Conservation (phyloP, 1,139 yeast genomes). For the Eremothecium gossypii region DNA sequence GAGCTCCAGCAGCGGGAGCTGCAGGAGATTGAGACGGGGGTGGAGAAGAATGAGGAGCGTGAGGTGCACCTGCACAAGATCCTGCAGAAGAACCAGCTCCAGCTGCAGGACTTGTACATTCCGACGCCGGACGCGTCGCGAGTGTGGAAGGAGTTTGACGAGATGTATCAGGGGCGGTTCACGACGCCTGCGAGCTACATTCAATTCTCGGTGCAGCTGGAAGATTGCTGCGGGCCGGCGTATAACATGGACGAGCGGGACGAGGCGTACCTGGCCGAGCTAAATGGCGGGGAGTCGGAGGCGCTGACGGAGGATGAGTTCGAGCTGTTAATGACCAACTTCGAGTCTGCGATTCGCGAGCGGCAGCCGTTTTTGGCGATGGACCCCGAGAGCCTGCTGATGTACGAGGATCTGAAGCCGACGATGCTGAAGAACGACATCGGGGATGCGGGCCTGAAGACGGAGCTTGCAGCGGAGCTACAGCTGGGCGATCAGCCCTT, state of each 20-base stretch:
- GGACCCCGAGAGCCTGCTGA: constrained; percentile 69
- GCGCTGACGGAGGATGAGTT: constrained; percentile 70
- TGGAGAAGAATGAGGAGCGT: constrained; percentile 94
- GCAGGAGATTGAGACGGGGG: constrained; percentile 93
- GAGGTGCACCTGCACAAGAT: constrained; percentile 94
- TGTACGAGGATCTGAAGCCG: constrained; percentile 58
- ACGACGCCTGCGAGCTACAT: constrained; percentile 71
- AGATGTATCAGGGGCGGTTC: constrained; percentile 62
- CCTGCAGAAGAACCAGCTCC: constrained; percentile 28
- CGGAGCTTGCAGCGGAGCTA: constrained; percentile 20
- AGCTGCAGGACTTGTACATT: constrained; percentile 60
- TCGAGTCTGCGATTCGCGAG: constrained; percentile 65
- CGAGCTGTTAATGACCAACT: constrained; percentile 65
- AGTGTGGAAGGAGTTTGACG: constrained; percentile 67
- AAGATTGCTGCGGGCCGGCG: constrained; percentile 79
- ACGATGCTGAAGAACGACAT: constrained; percentile 31
- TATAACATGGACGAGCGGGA: constrained; percentile 90
- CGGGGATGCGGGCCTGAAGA: constrained; percentile 20
- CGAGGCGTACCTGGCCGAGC: constrained; percentile 48
- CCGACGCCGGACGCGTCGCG: constrained; percentile 96
- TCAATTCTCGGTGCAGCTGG: constrained; percentile 88
- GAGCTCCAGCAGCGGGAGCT: constrained; percentile 69
- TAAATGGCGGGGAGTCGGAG: constrained; percentile 21
- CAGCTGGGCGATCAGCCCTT: constrained; percentile 16
- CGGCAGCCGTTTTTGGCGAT: constrained; percentile 82